Evolutionary conservation across 2,329 filamentous ascomycete species (phyloP).

Genomic region (Drechslera avenae): DNA sequence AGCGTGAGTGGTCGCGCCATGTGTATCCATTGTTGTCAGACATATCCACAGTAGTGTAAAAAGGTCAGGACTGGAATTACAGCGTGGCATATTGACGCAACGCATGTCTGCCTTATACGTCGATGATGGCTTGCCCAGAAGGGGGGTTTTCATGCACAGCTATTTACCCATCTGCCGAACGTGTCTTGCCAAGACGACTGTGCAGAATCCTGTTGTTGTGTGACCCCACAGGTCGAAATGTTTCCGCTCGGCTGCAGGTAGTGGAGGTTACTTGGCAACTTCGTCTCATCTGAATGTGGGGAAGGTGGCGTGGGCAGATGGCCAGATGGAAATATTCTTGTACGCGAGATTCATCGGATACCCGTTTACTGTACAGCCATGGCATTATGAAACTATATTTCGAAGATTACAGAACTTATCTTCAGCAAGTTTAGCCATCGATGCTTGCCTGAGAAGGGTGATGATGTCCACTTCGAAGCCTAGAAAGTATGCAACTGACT

Average conservation of each 20-base stretch:
- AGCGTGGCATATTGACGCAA: neutral
- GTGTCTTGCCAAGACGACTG: slow-evolving; percentile 18
- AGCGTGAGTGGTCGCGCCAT: slow-evolving; percentile 51
- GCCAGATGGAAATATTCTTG: slow-evolving; percentile 3
- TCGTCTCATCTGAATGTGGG: slow-evolving; percentile 33
- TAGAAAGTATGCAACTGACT: too few species aligned
- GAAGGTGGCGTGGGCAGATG: slow-evolving; percentile 11
- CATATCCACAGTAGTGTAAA: slow-evolving; percentile 17
- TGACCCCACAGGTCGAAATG: slow-evolving; percentile 36
- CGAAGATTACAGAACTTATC: too few species aligned
- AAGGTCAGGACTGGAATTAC: too few species aligned
- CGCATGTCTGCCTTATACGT: slow-evolving; percentile 26
- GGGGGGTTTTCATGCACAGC: slow-evolving; percentile 16
- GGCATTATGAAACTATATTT: too few species aligned
- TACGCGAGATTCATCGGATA: neutral
- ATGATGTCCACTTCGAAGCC: too few species aligned
- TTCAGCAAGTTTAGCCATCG: too few species aligned
- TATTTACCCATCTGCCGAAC: slow-evolving; percentile 40
- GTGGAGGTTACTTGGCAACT: slow-evolving; percentile 25
- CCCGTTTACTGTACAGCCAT: too few species aligned
- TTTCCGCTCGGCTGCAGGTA: slow-evolving; percentile 10
- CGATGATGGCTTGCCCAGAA: slow-evolving; percentile 23
- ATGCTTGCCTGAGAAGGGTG: too few species aligned
- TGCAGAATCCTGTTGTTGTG: slow-evolving; percentile 12
- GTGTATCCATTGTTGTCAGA: slow-evolving; percentile 24